These are phyloP conservation scores for Scedosporium boydii DNA, from an alignment of 2,329 filamentous ascomycete species.

Conservation along the genomic window DNA sequence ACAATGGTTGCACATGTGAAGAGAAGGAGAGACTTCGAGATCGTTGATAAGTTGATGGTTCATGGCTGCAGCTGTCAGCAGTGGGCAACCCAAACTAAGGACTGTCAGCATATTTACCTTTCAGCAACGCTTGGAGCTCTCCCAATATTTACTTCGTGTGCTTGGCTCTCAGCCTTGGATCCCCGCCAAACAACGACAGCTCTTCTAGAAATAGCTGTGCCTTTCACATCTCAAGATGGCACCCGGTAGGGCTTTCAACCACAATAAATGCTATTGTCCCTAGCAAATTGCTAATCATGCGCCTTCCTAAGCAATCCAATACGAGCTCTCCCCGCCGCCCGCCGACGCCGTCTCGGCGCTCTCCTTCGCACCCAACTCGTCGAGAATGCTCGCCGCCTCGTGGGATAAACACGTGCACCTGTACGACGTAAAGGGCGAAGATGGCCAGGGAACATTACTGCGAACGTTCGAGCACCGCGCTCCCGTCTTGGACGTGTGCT, in stretches of 20 bases:
- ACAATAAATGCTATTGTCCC: neutral
- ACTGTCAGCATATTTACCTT: too few relatives aligned
- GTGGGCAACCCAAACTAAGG: neutral
- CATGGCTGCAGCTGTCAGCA: neutral
- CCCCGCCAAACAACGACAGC: neutral
- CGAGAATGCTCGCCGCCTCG: conserved; percentile 76
- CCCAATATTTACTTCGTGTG: neutral
- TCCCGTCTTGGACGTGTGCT: conserved; percentile 86
- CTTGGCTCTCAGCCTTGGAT: neutral
- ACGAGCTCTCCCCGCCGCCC: conserved; percentile 73
- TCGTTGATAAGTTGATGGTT: too few relatives aligned
- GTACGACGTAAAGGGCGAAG: conserved; percentile 63
- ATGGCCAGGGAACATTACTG: conserved; percentile 52
- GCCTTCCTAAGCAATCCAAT: conserved; percentile 53
- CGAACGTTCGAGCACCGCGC: conserved; percentile 71
- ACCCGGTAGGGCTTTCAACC: conserved; percentile 5
- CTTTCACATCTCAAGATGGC: conserved; percentile 7
- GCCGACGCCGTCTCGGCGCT: conserved; percentile 80
- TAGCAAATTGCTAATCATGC: neutral
- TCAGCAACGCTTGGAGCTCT: too few relatives aligned
- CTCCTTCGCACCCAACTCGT: conserved; percentile 71
- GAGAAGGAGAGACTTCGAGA: too few relatives aligned
- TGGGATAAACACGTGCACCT: conserved; percentile 92
- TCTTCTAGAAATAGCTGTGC: neutral
- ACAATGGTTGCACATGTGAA: too few relatives aligned